phyloP scores from a whole-genome alignment of 805 yeast genomes.

The Novakomyces olei region DNA sequence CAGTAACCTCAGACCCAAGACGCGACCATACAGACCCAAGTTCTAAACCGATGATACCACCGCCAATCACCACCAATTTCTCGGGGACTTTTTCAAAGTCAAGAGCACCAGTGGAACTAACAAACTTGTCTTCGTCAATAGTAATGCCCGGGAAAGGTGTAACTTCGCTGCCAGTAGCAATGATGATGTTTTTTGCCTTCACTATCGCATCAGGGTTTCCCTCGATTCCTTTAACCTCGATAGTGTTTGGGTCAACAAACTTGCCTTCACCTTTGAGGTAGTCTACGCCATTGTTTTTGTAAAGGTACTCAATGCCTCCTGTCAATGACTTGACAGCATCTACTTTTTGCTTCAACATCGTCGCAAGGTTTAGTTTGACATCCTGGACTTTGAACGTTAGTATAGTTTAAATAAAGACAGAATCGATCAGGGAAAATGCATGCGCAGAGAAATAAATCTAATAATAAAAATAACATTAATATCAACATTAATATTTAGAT shows the following conservation, averaged over 20 bases:
- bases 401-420: no score
- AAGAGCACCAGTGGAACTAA: constrained; percentile 82
- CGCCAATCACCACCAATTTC: constrained; percentile 82
- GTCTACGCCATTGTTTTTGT: constrained; percentile 86
- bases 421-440: no score
- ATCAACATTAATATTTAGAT: not conserved
- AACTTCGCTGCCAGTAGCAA: constrained; percentile 97
- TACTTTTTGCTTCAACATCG: constrained; percentile 81
- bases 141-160: constrained; percentile 97
- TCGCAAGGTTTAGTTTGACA: constrained; percentile 49
- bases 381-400: constrained; percentile 21
- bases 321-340: constrained; percentile 75
- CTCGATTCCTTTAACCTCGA: constrained; percentile 68
- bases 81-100: constrained; percentile 77
- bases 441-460: no score
- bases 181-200: constrained; percentile 67
- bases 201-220: constrained; percentile 54
- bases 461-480: not conserved
- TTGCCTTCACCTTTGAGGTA: constrained; percentile 88
- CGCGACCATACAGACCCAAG: constrained; percentile 97
- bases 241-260: constrained; percentile 55
- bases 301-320: constrained; percentile 79
- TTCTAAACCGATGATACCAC: constrained; percentile 98
- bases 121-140: constrained; percentile 92
- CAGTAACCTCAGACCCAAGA: constrained; percentile 86